These are phyloP conservation scores for Volvox carteri DNA, from an alignment of 163 green algal genomes.

Conservation along the genomic window DNA sequence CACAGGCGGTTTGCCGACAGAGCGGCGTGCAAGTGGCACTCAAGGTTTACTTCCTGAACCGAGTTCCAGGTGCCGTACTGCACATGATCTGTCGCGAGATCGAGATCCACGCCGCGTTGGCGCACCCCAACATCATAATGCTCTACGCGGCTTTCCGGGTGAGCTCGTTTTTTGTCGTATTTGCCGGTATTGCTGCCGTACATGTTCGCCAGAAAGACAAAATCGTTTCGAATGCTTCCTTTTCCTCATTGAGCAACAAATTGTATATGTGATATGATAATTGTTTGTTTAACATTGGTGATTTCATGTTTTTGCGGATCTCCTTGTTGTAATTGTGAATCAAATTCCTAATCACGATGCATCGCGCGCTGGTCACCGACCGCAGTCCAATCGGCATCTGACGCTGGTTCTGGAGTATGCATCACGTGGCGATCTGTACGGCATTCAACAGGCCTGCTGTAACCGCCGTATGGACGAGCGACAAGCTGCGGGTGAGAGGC, in stretches of 20 bases:
- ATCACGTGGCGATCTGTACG: constrained; percentile 23
- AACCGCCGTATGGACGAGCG: constrained; percentile 41
- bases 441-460: not conserved
- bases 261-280: no score
- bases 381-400: constrained; percentile 31
- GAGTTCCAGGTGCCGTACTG: not conserved
- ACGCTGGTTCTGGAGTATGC: constrained; percentile 50
- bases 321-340: no score
- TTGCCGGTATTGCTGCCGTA: no score
- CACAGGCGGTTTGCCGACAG: constrained; percentile 33
- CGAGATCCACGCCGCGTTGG: not conserved
- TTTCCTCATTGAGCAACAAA: no score
- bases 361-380: no score
- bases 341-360: no score
- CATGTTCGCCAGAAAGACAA: no score
- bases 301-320: no score
- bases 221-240: no score
- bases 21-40: constrained; percentile 24
- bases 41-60: constrained; percentile 48
- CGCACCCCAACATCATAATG: constrained; percentile 45
- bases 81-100: constrained; percentile 46
- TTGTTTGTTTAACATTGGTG: no score
- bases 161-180: not conserved
- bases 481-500: not conserved
- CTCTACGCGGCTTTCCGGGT: constrained; percentile 47